Percentiles rank a stretch among this genome's conserved stretches.
phyloP scores from a whole-genome alignment of 176 grass and related monocot genomes.

The Oryza officinalis region DNA sequence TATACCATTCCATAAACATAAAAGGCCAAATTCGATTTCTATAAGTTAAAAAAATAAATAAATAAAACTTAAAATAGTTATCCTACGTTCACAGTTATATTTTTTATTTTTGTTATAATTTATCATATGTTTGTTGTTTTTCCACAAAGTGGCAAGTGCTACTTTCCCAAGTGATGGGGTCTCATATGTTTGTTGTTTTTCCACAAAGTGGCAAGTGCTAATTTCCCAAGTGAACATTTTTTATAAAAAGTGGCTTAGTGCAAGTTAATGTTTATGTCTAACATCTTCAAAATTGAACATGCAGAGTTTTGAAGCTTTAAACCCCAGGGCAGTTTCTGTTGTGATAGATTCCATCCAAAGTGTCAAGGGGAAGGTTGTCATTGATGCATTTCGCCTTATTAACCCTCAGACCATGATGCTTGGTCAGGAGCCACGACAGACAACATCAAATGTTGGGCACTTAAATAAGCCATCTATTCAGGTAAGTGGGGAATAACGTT shows the following conservation, averaged over 20 bases:
- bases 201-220: neutral
- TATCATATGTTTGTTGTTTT: too few relatives aligned
- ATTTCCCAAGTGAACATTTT: neutral
- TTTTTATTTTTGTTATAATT: too few relatives aligned
- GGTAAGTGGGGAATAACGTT: conserved; percentile 36
- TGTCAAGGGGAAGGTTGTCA: conserved; percentile 97
- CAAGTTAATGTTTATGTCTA: conserved; percentile 2
- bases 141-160: too few relatives aligned
- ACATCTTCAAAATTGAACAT: conserved; percentile 24
- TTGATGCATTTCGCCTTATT: conserved; percentile 97
- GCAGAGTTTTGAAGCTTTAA: conserved; percentile 99
- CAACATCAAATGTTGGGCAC: conserved; percentile 95
- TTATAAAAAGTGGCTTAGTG: neutral
- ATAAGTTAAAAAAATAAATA: too few relatives aligned
- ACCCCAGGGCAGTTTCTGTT: conserved; percentile 95
- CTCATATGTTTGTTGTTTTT: neutral
- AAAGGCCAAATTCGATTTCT: too few relatives aligned
- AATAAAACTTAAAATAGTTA: too few relatives aligned
- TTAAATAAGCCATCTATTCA: conserved; percentile 99
- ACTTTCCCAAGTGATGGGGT: too few relatives aligned
- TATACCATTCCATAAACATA: too few relatives aligned
- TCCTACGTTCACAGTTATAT: too few relatives aligned
- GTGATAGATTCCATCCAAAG: conserved; percentile 98
- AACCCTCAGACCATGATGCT: conserved; percentile 99
- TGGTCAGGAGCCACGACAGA: conserved; percentile 93